Base-by-base conservation (phyloP, 2,329 filamentous ascomycete species). In the Pyrenochaeta sp. region DNA sequence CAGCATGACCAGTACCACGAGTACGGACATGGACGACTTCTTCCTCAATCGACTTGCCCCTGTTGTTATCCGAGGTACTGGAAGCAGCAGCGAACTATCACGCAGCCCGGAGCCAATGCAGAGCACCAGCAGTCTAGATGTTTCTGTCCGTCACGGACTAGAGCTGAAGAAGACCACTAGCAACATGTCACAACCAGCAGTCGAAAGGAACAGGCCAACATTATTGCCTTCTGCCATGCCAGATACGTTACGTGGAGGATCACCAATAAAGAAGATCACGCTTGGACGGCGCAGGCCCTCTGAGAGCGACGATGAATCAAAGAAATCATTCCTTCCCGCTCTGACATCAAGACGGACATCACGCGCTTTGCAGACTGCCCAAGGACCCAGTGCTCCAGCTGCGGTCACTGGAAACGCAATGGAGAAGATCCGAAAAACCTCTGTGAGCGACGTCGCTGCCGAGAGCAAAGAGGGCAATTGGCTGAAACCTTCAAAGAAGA, bases 1-100 rank as follows among this genome's bases (percentile, higher is more conserved):
- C 53, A 81, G 79, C 55, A 66, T 76, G 49, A 73, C 71, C 4
- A 79, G 74, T 56, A 78, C 77, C 7, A 72, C 71, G 6, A 75
- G 72, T 20, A 66, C 72, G 1, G 78, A 80, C 6, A 68, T 81
- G 63, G 79, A 81, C 43, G 75, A 80, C 21, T 81, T 80, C 49
- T 70, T 80, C 32, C 68, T 73, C n/a, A 77, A 79, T 21, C 72
- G 78, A 35, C 72, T 81, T 12, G 71, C 69, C 18, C 80, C 80
- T 9, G 75, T 77, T 12, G 69, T 79, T 15, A 68, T 82, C 39
- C 75, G 80, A 29, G 80, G 80, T 12, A 76, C 74, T 4, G 78
- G 77, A 41, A 76, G 72, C 54, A 76, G 74, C 46, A 72, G 70
- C 14, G 68, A 73, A 36, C 60, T 73, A 12, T 69, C 68, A 10